Evolutionary conservation across 129 eudicot species (phyloP).

Genomic region (Centrapalus pauciflorus): DNA sequence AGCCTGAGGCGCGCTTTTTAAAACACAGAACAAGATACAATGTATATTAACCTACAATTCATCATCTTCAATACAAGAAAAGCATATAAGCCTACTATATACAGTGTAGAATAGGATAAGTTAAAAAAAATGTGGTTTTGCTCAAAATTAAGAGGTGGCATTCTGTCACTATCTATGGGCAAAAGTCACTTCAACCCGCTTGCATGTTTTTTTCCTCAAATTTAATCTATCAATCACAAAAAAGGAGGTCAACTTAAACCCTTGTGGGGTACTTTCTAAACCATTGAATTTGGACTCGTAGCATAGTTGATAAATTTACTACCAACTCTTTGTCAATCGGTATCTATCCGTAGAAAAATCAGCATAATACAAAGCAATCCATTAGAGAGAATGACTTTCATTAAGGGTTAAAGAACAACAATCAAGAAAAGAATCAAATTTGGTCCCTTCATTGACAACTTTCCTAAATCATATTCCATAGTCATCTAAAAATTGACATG

Average conservation of each 20-base stretch:
- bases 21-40: neutral
- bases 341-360: neutral
- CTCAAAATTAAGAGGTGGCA: neutral
- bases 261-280: neutral
- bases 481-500: no score
- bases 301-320: neutral
- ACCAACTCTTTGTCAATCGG: neutral
- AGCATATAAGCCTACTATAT: neutral
- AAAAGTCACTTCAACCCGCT: neutral
- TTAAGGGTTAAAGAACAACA: neutral
- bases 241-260: neutral
- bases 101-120: neutral
- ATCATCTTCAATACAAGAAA: neutral
- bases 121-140: neutral
- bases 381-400: neutral
- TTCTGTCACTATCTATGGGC: neutral
- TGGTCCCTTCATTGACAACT: neutral
- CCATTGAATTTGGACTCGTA: neutral
- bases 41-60: neutral
- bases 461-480: neutral
- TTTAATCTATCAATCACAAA: neutral
- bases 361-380: neutral
- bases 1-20: no score
- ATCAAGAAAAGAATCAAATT: neutral
- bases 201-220: neutral